These are phyloP conservation scores for Pneumocystis wakefieldiae DNA, from an alignment of 1,139 yeast genomes.

Conservation along the genomic window DNA sequence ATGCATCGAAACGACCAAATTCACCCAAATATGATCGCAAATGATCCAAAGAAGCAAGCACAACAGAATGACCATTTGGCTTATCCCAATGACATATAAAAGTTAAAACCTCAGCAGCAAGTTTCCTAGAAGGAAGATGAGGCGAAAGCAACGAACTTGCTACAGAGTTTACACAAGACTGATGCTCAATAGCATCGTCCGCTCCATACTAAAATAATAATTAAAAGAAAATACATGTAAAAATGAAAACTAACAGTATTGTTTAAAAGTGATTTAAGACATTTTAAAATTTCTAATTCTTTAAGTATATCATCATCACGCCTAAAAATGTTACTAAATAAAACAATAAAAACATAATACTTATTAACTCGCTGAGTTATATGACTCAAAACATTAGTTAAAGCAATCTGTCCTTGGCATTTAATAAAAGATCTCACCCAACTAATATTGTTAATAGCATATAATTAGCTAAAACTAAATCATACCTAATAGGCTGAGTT, in stretches of 20 bases:
- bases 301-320: conserved; percentile 36
- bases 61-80: conserved; percentile 49
- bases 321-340: not conserved
- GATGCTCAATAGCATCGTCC: conserved; percentile 36
- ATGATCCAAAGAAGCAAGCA: conserved; percentile 47
- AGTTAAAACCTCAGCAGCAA: conserved; percentile 63
- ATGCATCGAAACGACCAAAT: conserved; percentile 58
- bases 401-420: conserved; percentile 78
- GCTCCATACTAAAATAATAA: conserved; percentile 32
- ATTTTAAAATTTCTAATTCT: conserved; percentile 45
- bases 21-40: conserved; percentile 48
- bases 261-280: conserved; percentile 47
- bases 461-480: not conserved
- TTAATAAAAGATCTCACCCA: conserved; percentile 79
- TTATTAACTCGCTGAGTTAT: conserved; percentile 23
- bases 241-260: conserved; percentile 20
- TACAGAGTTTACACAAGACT: conserved; percentile 43
- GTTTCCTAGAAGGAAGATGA: conserved; percentile 56
- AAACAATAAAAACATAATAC: conserved; percentile 1
- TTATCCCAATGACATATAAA: conserved; percentile 38
- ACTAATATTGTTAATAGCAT: conserved; percentile 14
- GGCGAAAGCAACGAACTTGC: conserved; percentile 47
- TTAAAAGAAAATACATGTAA: not conserved
- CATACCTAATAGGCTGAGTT: conserved; percentile 57
- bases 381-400: conserved; percentile 44